A percentile compares a stretch with the other conserved stretches of the same genome.
Conservation (phyloP, 208 protist species). For the Leishmania arabica region DNA sequence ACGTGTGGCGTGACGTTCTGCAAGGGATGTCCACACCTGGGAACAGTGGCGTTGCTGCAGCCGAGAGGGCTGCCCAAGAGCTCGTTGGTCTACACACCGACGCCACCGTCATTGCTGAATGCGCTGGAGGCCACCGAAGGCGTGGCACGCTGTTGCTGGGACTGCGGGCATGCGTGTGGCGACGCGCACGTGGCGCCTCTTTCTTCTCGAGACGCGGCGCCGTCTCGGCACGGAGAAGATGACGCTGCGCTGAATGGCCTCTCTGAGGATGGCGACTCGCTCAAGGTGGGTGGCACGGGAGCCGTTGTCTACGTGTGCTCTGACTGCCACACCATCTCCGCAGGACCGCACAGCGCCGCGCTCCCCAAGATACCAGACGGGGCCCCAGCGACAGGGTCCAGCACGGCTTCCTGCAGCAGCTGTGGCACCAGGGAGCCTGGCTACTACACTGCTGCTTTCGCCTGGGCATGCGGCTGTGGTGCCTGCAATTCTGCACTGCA, state of each 20-base stretch:
- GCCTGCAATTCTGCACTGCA: slow-evolving; percentile 43
- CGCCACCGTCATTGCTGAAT: neutral
- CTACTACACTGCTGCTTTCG: slow-evolving; percentile 55
- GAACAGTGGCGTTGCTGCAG: neutral
- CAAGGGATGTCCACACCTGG: neutral
- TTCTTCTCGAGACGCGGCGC: neutral
- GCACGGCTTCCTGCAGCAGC: neutral
- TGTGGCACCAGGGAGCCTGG: slow-evolving; percentile 16
- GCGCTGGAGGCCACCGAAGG: neutral
- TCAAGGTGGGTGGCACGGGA: neutral
- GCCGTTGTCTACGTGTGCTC: slow-evolving; percentile 22
- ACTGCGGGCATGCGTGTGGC: slow-evolving; percentile 4
- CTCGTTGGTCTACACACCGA: neutral
- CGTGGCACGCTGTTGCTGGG: slow-evolving; percentile 5
- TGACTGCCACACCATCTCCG: slow-evolving; percentile 15
- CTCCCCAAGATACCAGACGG: neutral
- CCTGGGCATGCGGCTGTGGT: slow-evolving; percentile 77
- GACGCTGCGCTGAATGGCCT: neutral
- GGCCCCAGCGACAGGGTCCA: slow-evolving; percentile 2
- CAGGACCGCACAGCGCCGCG: neutral
- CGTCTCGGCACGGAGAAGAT: too few species aligned
- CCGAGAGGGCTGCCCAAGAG: neutral
- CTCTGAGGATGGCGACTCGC: neutral
- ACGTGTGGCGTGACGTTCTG: neutral
- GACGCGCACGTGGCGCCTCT: neutral